A percentile compares a stretch with the other conserved stretches of the same genome.
These are phyloP conservation scores for Solanum pinnatisectum DNA, from an alignment of 257 asterid genomes.

Conservation along the genomic window DNA sequence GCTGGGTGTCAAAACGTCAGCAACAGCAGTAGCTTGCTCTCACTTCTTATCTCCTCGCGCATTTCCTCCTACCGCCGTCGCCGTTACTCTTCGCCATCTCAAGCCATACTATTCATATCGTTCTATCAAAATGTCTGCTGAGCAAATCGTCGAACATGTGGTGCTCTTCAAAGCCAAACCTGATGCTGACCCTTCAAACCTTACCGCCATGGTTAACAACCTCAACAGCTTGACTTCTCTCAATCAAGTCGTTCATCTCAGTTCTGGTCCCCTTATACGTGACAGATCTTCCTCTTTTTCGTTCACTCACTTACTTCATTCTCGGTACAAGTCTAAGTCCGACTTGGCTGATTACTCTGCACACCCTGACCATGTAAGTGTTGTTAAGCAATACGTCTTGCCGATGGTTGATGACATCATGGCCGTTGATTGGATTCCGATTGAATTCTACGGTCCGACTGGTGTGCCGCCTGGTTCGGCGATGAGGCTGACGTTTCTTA, in stretches of 20 bases:
- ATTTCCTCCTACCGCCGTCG: slow-evolving; percentile 4
- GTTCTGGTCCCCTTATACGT: slow-evolving; percentile 60
- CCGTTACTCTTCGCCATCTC: not conserved
- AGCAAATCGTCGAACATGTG: slow-evolving; percentile 66
- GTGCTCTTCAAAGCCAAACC: slow-evolving; percentile 72
- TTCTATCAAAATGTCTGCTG: slow-evolving; percentile 9
- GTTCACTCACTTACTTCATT: slow-evolving; percentile 89
- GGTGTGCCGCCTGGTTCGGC: slow-evolving; percentile 38
- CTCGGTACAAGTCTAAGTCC: slow-evolving; percentile 55
- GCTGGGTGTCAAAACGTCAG: slow-evolving; percentile 11
- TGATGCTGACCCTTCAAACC: slow-evolving; percentile 39
- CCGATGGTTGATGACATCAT: slow-evolving; percentile 51
- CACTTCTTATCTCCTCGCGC: slow-evolving; percentile 14
- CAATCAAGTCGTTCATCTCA: slow-evolving; percentile 59
- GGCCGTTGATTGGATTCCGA: slow-evolving; percentile 65
- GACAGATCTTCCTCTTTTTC: slow-evolving; percentile 45
- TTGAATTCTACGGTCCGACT: slow-evolving; percentile 18
- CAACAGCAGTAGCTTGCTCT: slow-evolving; percentile 7
- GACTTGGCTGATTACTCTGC: slow-evolving; percentile 51
- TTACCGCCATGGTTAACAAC: slow-evolving; percentile 56
- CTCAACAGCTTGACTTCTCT: slow-evolving; percentile 55
- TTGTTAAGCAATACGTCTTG: slow-evolving; percentile 30
- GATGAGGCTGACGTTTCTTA: slow-evolving; percentile 39
- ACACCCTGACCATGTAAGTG: slow-evolving; percentile 51
- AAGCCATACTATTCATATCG: slow-evolving; percentile 3